These are phyloP conservation scores for Phytophthora chlamydospora DNA, from an alignment of 352 stramenopile species.

Conservation along the genomic window DNA sequence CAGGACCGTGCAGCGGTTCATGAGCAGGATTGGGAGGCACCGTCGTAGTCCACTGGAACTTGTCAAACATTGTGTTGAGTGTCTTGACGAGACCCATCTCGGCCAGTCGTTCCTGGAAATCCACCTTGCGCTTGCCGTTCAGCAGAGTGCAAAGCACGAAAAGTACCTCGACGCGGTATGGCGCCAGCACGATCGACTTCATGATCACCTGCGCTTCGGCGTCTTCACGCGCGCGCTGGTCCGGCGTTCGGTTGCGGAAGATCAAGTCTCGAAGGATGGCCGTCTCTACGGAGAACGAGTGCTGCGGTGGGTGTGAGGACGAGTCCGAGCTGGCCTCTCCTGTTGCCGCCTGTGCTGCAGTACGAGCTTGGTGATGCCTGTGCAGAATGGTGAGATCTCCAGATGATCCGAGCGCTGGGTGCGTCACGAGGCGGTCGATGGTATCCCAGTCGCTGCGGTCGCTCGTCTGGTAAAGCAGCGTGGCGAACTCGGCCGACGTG, in stretches of 20 bases:
- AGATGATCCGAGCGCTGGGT: slow-evolving; percentile 47
- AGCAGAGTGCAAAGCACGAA: slow-evolving; percentile 97
- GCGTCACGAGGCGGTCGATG: slow-evolving; percentile 66
- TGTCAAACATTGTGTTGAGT: slow-evolving; percentile 94
- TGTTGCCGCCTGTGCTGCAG: slow-evolving; percentile 13
- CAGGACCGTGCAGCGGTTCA: slow-evolving; percentile 72
- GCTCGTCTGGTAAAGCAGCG: slow-evolving; percentile 75
- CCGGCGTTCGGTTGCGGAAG: slow-evolving; percentile 62
- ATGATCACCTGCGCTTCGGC: slow-evolving; percentile 87
- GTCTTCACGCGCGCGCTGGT: slow-evolving; percentile 67
- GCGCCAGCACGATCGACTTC: slow-evolving; percentile 92
- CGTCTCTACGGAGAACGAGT: slow-evolving; percentile 68
- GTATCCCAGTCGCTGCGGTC: slow-evolving; percentile 80
- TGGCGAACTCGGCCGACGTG: slow-evolving; percentile 83
- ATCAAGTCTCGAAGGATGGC: slow-evolving; percentile 77
- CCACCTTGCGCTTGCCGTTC: slow-evolving; percentile 94
- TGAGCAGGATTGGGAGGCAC: slow-evolving; percentile 47
- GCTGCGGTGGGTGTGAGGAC: slow-evolving; percentile 37
- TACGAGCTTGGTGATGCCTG: slow-evolving; percentile 36
- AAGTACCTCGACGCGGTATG: slow-evolving; percentile 95
- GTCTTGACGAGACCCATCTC: slow-evolving; percentile 91
- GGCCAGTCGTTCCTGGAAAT: slow-evolving; percentile 90
- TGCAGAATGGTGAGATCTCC: slow-evolving; percentile 67
- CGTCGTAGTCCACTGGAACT: slow-evolving; percentile 88
- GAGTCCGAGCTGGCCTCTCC: slow-evolving; percentile 12